These are phyloP conservation scores for Camelina laxa DNA, from an alignment of 345 rosid genomes.

Conservation along the genomic window DNA sequence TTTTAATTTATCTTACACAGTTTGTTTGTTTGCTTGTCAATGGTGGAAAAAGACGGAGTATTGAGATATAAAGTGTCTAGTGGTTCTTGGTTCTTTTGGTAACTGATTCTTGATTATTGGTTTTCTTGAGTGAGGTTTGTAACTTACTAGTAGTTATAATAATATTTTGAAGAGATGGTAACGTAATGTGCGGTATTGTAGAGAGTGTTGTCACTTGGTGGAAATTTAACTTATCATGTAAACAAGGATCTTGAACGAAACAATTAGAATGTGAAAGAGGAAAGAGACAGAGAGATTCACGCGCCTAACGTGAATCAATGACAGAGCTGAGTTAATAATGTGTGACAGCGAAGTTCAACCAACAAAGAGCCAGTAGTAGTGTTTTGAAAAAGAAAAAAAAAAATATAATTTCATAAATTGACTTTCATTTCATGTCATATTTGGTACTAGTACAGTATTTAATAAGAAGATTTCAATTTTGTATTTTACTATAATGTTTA, in stretches of 20 bases:
- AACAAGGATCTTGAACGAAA: neutral
- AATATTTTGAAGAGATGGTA: slow-evolving; percentile 35
- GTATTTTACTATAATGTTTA: neutral
- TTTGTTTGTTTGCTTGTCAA: slow-evolving; percentile 41
- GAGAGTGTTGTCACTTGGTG: neutral
- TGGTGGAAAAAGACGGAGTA: slow-evolving; percentile 20
- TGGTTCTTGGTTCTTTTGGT: slow-evolving; percentile 35
- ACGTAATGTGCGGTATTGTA: slow-evolving; percentile 18
- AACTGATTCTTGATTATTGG: slow-evolving; percentile 23
- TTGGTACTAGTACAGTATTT: neutral
- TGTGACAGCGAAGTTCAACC: slow-evolving; percentile 42
- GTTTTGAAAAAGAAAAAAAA: neutral
- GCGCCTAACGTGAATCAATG: slow-evolving; percentile 39
- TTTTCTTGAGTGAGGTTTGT: slow-evolving; percentile 33
- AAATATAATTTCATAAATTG: slow-evolving; percentile 29
- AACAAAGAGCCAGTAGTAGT: slow-evolving; percentile 14
- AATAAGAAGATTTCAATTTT: neutral
- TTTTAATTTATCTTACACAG: slow-evolving; percentile 24
- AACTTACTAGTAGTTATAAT: slow-evolving; percentile 30
- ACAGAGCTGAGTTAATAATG: slow-evolving; percentile 31
- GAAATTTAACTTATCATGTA: neutral
- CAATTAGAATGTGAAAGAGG: slow-evolving; percentile 36
- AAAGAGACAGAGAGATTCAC: slow-evolving; percentile 1
- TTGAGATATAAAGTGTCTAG: slow-evolving; percentile 27
- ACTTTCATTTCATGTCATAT: slow-evolving; percentile 28